Evolutionary conservation across 148 eudicot species (phyloP), one percentile per base, ranked within the genome.

Genomic region (Rhododendron vialii): DNA sequence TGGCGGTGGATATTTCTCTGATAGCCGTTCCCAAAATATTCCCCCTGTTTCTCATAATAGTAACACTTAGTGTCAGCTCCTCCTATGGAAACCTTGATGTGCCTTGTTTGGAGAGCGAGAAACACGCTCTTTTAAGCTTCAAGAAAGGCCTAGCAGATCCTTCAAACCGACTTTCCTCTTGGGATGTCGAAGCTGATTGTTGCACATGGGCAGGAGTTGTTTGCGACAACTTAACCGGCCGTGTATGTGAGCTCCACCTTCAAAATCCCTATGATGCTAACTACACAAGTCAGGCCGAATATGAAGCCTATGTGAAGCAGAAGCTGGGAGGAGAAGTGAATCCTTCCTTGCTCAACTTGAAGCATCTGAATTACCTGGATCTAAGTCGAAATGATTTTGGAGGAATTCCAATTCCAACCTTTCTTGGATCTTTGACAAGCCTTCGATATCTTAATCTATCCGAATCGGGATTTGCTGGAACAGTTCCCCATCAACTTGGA

Each of bases 331-430:
- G 77, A 33, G 77, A 30, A 73, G 36, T 33, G 41, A 33, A 73
- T 33, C 77, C 77, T 33, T 28, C 77, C 11, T 73, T 73, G 9
- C 77, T 73, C 77, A 4, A 33, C 18, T 73, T 73, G 41, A 26
- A 33, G 24, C 87, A 14, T 89, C 91, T 36, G 13, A n/a, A 12
- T n/a, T 86, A 8, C 28, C 13, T 89, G 24, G 86, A 86, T 38
- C 63, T 87, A 6, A 57, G 86, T 26, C 15, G 3, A 51, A 89
- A 89, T 24, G 22, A 83, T 7, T 63, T 89, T 15, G 14, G n/a
- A 5, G 89, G 91, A 36, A 63, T 33, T 73, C 41, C 36, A 15
- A 73, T 73, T 30, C 77, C 77, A 30, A 73, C 22, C 38, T 73
- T 73, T 15, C 77, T 73, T 30, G 77, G 77, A 12, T 73, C 77